Conservation (phyloP, 139 green algal species). For the Parachlorella kessleri region DNA sequence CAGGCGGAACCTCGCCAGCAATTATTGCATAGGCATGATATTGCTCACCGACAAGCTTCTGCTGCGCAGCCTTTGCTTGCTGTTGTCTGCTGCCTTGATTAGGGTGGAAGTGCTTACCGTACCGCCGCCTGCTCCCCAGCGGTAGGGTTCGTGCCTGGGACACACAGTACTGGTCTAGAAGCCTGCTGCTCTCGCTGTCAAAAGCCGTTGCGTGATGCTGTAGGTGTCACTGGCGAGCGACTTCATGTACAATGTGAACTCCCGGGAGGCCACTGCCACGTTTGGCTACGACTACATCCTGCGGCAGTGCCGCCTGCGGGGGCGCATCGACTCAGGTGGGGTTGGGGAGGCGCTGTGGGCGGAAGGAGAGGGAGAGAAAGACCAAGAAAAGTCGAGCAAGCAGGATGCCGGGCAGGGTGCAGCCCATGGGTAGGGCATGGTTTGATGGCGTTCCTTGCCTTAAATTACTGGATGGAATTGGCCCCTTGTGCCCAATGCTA, state of each 20-base stretch:
- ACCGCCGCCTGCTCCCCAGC: no score
- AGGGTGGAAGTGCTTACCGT: background rate
- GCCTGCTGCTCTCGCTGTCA: background rate
- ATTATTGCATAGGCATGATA: no score
- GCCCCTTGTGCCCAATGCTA: no score
- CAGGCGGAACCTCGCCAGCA: no score
- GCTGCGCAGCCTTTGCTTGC: background rate
- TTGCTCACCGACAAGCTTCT: background rate
- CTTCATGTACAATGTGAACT: slow-evolving; percentile 93
- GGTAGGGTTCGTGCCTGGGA: background rate
- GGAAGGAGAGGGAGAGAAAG: no score
- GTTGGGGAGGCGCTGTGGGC: no score
- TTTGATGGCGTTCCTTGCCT: no score
- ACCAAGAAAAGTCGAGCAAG: no score
- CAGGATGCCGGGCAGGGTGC: no score
- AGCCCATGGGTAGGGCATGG: no score
- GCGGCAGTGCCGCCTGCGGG: slow-evolving; percentile 77
- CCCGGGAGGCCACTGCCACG: slow-evolving; percentile 83
- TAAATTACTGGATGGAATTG: no score
- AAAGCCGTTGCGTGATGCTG: background rate
- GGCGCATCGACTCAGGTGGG: slow-evolving; percentile 72
- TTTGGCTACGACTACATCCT: slow-evolving; percentile 99
- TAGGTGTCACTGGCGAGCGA: slow-evolving; percentile 87
- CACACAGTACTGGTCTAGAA: background rate
- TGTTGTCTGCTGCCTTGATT: background rate